phyloP scores from a whole-genome alignment of 208 protist genomes.

The Borovskyia barvae region DNA sequence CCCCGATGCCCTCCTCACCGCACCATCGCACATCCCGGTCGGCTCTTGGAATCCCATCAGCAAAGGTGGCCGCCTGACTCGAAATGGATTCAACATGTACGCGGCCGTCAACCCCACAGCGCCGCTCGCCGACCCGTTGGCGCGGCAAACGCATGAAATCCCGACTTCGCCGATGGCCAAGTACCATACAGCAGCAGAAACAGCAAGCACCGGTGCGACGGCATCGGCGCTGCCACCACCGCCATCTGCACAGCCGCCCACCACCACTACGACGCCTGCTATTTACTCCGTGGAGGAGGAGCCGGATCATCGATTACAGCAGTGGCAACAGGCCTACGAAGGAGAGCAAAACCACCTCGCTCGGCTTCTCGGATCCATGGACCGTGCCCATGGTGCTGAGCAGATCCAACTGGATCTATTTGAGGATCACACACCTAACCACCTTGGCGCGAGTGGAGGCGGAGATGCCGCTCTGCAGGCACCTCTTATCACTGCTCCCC shows the following conservation, averaged over 20 bases:
- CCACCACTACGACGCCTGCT: no score
- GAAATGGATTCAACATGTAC: conserved; percentile 68
- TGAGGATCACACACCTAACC: conserved; percentile 18
- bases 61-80: conserved; percentile 31
- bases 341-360: conserved; percentile 61
- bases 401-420: conserved; percentile 53
- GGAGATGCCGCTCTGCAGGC: neutral
- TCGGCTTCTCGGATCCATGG: conserved; percentile 31
- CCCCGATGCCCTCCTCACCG: conserved; percentile 35
- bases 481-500: neutral
- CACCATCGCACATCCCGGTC: conserved; percentile 29
- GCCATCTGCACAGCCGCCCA: no score
- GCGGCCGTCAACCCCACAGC: neutral
- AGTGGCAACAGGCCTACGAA: conserved; percentile 34
- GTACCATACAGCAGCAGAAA: no score
- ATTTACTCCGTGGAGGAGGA: no score
- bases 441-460: neutral
- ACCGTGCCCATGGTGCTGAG: conserved; percentile 6
- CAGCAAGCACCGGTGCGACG: neutral
- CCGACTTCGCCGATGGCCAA: neutral
- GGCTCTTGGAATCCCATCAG: conserved; percentile 43
- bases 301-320: no score
- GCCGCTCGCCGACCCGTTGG: conserved; percentile 17
- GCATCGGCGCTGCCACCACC: no score
- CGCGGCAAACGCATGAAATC: conserved; percentile 35